Percentiles rank a stretch among this genome's conserved stretches.
phyloP scores from a whole-genome alignment of 176 grass and related monocot species.

The Saccharum spontaneum region DNA sequence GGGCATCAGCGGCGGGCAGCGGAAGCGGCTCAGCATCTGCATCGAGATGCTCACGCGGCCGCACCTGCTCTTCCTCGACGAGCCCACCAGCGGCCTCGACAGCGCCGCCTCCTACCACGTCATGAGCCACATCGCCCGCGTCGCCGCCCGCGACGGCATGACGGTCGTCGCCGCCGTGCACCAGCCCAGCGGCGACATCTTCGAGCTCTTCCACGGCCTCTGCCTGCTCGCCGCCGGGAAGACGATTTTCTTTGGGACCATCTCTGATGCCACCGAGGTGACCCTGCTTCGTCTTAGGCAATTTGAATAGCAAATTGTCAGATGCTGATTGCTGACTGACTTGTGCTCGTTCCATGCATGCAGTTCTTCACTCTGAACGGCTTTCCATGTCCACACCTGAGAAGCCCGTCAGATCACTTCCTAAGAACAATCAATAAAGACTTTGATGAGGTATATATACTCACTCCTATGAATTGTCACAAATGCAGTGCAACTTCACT shows the following conservation, averaged over 20 bases:
- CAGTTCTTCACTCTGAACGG: constrained; percentile 49
- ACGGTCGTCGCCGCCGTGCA: constrained; percentile 57
- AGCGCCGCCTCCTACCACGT: constrained; percentile 63
- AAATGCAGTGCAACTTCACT: neutral
- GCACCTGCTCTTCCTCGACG: constrained; percentile 50
- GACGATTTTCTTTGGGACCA: constrained; percentile 50
- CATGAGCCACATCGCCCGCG: constrained; percentile 40
- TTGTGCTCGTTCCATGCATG: neutral
- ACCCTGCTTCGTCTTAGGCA: neutral
- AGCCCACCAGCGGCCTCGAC: constrained; percentile 53
- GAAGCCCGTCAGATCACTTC: constrained; percentile 52
- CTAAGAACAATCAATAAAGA: constrained; percentile 52
- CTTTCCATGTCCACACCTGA: constrained; percentile 44
- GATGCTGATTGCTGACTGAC: too few species aligned
- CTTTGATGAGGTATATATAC: constrained; percentile 39
- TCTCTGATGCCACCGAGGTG: constrained; percentile 34
- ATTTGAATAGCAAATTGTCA: neutral
- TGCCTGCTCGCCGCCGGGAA: constrained; percentile 49
- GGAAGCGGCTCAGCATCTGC: constrained; percentile 62
- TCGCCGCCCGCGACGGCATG: constrained; percentile 34
- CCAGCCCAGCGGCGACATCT: constrained; percentile 61
- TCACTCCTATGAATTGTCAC: neutral
- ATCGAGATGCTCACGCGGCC: constrained; percentile 62
- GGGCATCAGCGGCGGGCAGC: constrained; percentile 60
- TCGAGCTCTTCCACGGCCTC: constrained; percentile 50